Percentiles rank a stretch among this genome's conserved stretches.
Conservation (phyloP, 192 early-diverging fungal species). For the Radiomyces spectabilis region DNA sequence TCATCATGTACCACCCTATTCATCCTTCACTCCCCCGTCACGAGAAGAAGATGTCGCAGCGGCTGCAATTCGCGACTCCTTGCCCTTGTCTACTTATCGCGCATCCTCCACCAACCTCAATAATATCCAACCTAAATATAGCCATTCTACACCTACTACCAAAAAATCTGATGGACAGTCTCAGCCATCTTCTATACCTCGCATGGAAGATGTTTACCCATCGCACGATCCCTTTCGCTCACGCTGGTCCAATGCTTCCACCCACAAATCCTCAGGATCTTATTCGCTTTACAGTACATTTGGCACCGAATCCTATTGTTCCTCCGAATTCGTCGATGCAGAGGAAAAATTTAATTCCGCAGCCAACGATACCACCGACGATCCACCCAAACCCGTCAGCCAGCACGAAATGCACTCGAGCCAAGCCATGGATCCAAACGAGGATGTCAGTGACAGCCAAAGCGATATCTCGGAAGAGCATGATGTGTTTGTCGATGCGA, state of each 20-base stretch:
- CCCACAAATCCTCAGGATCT: conserved; percentile 13
- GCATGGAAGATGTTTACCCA: too few species aligned
- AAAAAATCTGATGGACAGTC: too few species aligned
- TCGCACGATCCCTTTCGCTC: neutral
- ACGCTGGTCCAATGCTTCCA: conserved; percentile 11
- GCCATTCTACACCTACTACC: too few species aligned
- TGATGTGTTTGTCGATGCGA: conserved; percentile 30
- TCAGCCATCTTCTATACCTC: too few species aligned
- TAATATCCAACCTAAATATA: too few species aligned
- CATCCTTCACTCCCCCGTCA: too few species aligned
- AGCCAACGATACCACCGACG: neutral
- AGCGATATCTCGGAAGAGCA: conserved; percentile 15
- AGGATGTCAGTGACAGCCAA: neutral
- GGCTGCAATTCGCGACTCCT: too few species aligned
- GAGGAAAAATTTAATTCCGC: neutral
- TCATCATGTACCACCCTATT: neutral
- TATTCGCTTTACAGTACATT: conserved; percentile 22
- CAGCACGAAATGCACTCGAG: neutral
- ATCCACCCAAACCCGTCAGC: neutral
- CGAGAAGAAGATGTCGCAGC: too few species aligned
- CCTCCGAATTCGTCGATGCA: neutral
- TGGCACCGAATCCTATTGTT: conserved; percentile 3
- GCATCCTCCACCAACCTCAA: too few species aligned
- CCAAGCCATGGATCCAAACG: neutral
- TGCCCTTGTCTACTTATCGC: too few species aligned